Evolutionary conservation across 2,329 filamentous ascomycete species (phyloP), one percentile per base, ranked within the genome.

Genomic region (Cercospora janseana): DNA sequence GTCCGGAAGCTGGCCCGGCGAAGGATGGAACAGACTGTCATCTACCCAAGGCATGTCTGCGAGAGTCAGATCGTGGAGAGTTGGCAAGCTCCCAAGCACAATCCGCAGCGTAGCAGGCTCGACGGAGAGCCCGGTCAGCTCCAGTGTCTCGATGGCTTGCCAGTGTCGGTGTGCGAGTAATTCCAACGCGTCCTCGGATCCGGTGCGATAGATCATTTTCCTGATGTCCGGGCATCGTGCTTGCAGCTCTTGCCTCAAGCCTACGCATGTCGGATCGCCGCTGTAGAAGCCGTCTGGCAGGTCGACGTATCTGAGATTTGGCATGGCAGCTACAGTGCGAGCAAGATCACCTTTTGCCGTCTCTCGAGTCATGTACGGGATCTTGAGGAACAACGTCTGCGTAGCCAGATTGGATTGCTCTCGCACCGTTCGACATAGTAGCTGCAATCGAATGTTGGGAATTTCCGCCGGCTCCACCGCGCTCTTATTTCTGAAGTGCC

Each of bases 351-450:
- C 80, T 67, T 93, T 89, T 66, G 81, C 87, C 1, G 87, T 87
- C 72, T 96, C 89, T 51, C 92, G 83, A 46, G 92, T 85, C 92
- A 96, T 96, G 70, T 95, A 96, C 5, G 92, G 89, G 52, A 89
- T 83, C 74, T 95, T 95, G 63, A 97, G 76, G 61, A 85, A 90
- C 63, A 85, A 74, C 4, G 95, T 88, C 32, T 82, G 75, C 48
- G 79, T 75, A 26, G 85, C 89, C 37, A 95, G 69, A 40, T 73
- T 81, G 16, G 82, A 80, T 55, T 90, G 85, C 42, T 92, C 87
- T 56, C 90, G 83, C 42, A 96, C 81, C 1, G 90, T 89, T 55
- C 89, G 82, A 66, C 86, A 87, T 38, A 97, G 79, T 49, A 95
- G 78, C 62, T 83, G 80, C 43, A 97, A 78, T 24, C 92, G 84